Evolutionary conservation across 2,329 filamentous ascomycete species (phyloP), one percentile per base, ranked within the genome.

Genomic region (Sclerotinia spermophila): DNA sequence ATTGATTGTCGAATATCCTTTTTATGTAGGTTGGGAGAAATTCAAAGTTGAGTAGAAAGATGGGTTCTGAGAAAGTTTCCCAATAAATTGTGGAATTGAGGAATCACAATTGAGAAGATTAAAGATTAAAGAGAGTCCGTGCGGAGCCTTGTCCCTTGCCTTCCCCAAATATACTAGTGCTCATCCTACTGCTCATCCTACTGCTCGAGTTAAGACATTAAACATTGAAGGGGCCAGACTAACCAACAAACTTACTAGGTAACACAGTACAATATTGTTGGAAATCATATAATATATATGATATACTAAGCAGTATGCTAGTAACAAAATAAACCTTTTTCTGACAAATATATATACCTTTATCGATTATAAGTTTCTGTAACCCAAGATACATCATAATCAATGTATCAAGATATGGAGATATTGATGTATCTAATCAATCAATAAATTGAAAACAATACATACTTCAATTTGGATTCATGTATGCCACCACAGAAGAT

Each of bases 61-160:
- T n/a, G 27, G 6, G 8, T 21, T 66, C 38, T 48, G 38, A 53
- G 62, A 66, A 66, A 66, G 62, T 40, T 66, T 66, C 62, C 62
- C 45, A 53, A 45, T 44, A 66, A 55, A 40, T 24, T 40, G 45
- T 65, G 45, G 33, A 65, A 65, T 53, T 53, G 48, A 10, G 45
- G 27, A 38, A 51, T 38, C 27, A 62, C 17, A 38, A 38, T 48
- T 8, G 30, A 65, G 24, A 65, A 51, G 10, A 65, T 51, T 13
- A 38, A 51, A 60, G 35, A 10, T 35, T 13, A 38, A 51, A 60
- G 35, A 10, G n/a, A 51, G 62, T 38, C 62, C 45, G 62, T 66
- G 62, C 62, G 35, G 3, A 35, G 27, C 59, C 48, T 53, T 53
- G 48, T 53, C 48, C 48, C 48, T 53, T 53, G 48, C n/a, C 48